Conservation (phyloP, 805 yeast species). For the Metschnikowia lachancei region DNA sequence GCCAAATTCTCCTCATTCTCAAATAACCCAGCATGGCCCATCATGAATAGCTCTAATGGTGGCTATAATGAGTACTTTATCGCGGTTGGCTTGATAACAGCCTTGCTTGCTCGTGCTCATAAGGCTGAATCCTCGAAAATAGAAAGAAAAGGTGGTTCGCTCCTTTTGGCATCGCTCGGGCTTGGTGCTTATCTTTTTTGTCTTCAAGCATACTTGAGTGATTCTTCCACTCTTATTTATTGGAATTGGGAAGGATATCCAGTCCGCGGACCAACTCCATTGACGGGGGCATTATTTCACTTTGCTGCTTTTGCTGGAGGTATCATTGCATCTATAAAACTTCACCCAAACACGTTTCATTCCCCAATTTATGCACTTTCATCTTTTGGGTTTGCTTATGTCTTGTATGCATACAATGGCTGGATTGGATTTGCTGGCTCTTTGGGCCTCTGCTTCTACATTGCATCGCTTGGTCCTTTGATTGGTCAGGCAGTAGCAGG, state of each 20-base stretch:
- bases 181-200: conserved; percentile 75
- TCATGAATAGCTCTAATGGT: conserved; percentile 80
- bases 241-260: conserved; percentile 99
- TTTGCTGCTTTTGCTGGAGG: conserved; percentile 62
- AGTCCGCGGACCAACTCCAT: conserved; percentile 79
- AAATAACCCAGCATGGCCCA: conserved; percentile 96
- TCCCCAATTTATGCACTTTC: conserved; percentile 32
- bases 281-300: conserved; percentile 75
- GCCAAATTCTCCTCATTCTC: conserved; percentile 75
- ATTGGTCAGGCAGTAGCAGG: conserved; percentile 57
- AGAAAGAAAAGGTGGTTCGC: conserved; percentile 39
- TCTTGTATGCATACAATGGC: conserved; percentile 51
- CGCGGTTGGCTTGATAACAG: conserved; percentile 58
- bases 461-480: conserved; percentile 57
- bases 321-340: conserved; percentile 25
- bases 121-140: background rate
- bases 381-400: conserved; percentile 50
- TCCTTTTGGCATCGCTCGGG: conserved; percentile 57
- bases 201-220: conserved; percentile 71
- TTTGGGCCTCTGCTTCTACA: conserved; percentile 55
- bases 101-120: conserved; percentile 53
- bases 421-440: conserved; percentile 83
- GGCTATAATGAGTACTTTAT: conserved; percentile 79
- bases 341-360: conserved; percentile 24
- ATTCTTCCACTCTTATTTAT: conserved; percentile 78